These are phyloP conservation scores for Juncus effusus DNA, from an alignment of 176 grass and related monocot species.

Conservation along the genomic window DNA sequence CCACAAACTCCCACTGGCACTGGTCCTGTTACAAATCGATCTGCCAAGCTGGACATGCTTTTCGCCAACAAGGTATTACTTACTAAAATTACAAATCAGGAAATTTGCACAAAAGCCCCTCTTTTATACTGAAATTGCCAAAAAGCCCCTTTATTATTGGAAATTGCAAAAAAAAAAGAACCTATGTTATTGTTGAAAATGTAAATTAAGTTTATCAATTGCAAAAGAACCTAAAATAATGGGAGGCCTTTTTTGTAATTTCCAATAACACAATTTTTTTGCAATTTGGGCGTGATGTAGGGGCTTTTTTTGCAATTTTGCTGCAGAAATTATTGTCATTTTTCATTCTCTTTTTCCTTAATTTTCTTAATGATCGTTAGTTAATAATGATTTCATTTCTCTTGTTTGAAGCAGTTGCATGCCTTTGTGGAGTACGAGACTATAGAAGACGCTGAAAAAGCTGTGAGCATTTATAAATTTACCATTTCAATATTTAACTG, in stretches of 20 bases:
- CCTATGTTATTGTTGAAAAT: no score
- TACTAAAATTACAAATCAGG: neutral
- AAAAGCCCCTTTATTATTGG: no score
- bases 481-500: neutral
- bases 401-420: constrained; percentile 59
- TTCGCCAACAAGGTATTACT: constrained; percentile 85
- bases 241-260: no score
- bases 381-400: neutral
- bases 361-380: neutral
- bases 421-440: constrained; percentile 96
- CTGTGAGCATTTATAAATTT: constrained; percentile 43
- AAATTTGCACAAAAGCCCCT: no score
- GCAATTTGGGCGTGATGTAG: no score
- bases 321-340: neutral
- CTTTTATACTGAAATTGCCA: neutral
- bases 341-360: neutral
- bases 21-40: constrained; percentile 70
- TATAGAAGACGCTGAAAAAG: constrained; percentile 81
- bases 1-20: constrained; percentile 82
- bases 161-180: no score
- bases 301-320: neutral
- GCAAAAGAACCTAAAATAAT: no score
- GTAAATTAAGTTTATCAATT: no score
- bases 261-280: no score
- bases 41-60: constrained; percentile 97